phyloP scores from a whole-genome alignment of 2,329 filamentous ascomycete species.

The Fusarium tupiense region DNA sequence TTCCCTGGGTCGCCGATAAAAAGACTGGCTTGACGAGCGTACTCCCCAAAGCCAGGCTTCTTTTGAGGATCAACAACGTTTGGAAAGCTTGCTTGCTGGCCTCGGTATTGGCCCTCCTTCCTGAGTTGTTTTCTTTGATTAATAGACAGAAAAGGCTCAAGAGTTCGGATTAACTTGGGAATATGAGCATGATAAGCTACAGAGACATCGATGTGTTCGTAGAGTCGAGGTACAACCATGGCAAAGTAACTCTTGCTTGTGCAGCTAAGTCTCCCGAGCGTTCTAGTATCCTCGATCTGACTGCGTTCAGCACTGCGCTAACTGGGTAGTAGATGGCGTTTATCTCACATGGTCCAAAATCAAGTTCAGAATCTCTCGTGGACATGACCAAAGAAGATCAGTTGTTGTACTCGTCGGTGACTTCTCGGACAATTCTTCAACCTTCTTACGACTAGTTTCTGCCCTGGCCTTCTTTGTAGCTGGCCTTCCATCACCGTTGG shows the following conservation, averaged over 20 bases:
- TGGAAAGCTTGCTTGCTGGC: conserved; percentile 29
- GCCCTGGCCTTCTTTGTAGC: not conserved
- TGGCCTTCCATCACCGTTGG: not conserved
- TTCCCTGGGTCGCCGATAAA: not conserved
- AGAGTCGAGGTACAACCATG: conserved; percentile 20
- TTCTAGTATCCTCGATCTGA: not conserved
- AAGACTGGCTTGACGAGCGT: conserved; percentile 17
- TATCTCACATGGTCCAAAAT: conserved; percentile 17
- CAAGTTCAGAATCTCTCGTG: conserved; percentile 26
- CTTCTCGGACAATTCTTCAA: not conserved
- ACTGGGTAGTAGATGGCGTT: not conserved
- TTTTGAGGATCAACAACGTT: not conserved
- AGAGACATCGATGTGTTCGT: conserved; percentile 13
- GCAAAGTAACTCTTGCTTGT: conserved; percentile 33
- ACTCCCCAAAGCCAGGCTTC: conserved; percentile 8
- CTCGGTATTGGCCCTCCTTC: conserved; percentile 26
- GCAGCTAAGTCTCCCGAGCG: conserved; percentile 11
- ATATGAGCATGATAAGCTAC: conserved; percentile 25
- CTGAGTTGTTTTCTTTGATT: conserved; percentile 31
- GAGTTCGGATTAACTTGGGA: conserved; percentile 25
- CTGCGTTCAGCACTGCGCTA: not conserved
- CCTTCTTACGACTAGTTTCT: not conserved
- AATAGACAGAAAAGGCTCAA: conserved; percentile 28
- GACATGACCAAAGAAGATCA: conserved; percentile 5
- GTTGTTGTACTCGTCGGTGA: not conserved